Conservation (phyloP, 257 asterid species). For the Buddleja alternifolia region DNA sequence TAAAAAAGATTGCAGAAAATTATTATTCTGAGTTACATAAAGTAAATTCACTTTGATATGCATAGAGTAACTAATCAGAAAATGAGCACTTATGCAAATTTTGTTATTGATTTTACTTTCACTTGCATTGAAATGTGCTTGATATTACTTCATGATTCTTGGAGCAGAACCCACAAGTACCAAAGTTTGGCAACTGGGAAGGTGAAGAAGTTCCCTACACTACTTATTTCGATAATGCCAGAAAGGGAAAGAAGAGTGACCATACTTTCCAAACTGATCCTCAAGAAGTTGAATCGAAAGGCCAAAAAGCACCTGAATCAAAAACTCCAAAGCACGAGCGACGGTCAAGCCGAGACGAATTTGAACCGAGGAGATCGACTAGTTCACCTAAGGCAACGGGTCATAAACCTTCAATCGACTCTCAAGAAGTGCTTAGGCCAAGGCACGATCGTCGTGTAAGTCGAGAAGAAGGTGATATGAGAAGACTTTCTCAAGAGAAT, state of each 20-base stretch:
- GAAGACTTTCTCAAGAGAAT: conserved; percentile 47
- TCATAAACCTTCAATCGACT: conserved; percentile 37
- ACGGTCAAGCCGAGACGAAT: conserved; percentile 43
- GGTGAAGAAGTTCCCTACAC: conserved; percentile 69
- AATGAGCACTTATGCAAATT: too few relatives aligned
- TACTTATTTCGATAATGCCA: conserved; percentile 64
- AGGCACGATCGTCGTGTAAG: conserved; percentile 52
- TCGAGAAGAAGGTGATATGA: conserved; percentile 60
- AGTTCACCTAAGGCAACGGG: conserved; percentile 42
- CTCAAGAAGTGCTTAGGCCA: conserved; percentile 38
- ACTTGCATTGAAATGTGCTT: background rate
- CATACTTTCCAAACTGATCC: conserved; percentile 52
- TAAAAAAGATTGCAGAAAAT: background rate
- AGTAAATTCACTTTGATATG: background rate
- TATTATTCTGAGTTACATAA: background rate
- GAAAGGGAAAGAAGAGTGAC: conserved; percentile 53
- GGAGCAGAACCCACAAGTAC: conserved; percentile 59
- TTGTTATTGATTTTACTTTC: conserved; percentile 3
- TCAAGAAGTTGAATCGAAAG: conserved; percentile 42
- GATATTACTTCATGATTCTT: conserved; percentile 28
- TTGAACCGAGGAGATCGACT: conserved; percentile 41
- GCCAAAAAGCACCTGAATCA: conserved; percentile 39
- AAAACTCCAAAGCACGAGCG: conserved; percentile 42
- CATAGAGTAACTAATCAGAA: background rate
- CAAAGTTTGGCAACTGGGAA: conserved; percentile 85